Conservation (phyloP, 2,329 filamentous ascomycete genomes). For the Pestalotiopsis sp. region DNA sequence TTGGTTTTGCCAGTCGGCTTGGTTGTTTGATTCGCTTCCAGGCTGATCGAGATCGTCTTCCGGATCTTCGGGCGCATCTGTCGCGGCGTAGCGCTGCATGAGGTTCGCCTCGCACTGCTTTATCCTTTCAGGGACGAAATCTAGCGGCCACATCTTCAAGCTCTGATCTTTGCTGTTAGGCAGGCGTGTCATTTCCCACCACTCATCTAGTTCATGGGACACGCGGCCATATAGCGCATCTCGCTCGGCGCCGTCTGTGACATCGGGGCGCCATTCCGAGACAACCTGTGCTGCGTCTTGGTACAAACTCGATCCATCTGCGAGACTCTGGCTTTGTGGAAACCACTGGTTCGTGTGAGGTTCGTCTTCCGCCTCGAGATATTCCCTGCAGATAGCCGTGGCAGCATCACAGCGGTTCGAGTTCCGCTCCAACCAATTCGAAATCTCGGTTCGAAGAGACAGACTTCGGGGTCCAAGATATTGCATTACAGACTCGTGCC, state of each 20-base stretch:
- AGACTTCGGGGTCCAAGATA: constrained; percentile 56
- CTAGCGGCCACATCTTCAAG: constrained; percentile 60
- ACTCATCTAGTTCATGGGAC: constrained; percentile 65
- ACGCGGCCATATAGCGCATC: constrained; percentile 62
- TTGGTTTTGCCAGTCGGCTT: constrained; percentile 36
- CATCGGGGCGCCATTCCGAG: constrained; percentile 52
- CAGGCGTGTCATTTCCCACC: constrained; percentile 64
- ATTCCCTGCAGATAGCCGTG: constrained; percentile 54
- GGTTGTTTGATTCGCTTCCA: constrained; percentile 30
- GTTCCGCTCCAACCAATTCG: constrained; percentile 65
- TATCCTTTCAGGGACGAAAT: constrained; percentile 58
- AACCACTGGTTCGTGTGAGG: constrained; percentile 50
- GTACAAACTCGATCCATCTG: constrained; percentile 39
- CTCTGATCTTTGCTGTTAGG: constrained; percentile 62
- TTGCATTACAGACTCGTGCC: constrained; percentile 55
- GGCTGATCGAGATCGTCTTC: constrained; percentile 39
- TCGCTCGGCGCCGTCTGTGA: constrained; percentile 59
- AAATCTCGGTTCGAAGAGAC: constrained; percentile 60
- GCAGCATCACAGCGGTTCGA: constrained; percentile 60
- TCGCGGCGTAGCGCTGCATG: constrained; percentile 54
- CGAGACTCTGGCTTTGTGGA: constrained; percentile 50
- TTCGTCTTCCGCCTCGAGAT: constrained; percentile 51
- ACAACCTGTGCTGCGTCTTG: constrained; percentile 44
- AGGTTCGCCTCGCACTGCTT: constrained; percentile 62
- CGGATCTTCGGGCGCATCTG: constrained; percentile 35